Conservation (phyloP, 305 asterid genomes). For the Fraxinus velutina region DNA sequence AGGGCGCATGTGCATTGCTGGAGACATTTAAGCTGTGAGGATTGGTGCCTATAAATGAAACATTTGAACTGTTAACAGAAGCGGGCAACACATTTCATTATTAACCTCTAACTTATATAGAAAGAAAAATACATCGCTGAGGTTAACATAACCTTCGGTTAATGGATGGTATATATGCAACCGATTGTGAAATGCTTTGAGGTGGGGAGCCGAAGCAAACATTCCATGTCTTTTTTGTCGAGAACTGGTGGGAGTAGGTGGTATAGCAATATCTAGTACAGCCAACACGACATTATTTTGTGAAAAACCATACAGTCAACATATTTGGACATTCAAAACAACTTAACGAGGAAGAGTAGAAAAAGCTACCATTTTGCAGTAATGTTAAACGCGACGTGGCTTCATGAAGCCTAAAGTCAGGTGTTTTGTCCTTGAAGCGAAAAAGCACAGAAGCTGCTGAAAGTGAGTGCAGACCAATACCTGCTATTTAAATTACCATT, state of each 20-base stretch:
- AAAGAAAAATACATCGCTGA: background rate
- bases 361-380: slow-evolving; percentile 35
- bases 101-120: slow-evolving; percentile 6
- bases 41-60: slow-evolving; percentile 35
- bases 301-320: background rate
- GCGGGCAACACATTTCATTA: background rate
- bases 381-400: slow-evolving; percentile 20
- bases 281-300: background rate
- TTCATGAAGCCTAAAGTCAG: slow-evolving; percentile 21
- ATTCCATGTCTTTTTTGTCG: slow-evolving; percentile 12
- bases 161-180: slow-evolving; percentile 32
- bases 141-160: slow-evolving; percentile 29
- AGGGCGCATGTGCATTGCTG: slow-evolving; percentile 34
- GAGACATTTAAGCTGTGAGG: slow-evolving; percentile 24
- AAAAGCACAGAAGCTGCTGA: slow-evolving; percentile 43
- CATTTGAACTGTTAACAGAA: slow-evolving; percentile 2
- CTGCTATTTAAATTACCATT: slow-evolving; percentile 32
- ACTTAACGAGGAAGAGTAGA: background rate
- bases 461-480: slow-evolving; percentile 39
- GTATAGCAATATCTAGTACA: slow-evolving; percentile 18
- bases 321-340: background rate
- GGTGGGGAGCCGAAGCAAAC: slow-evolving; percentile 29
- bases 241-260: slow-evolving; percentile 14
- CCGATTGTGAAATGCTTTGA: slow-evolving; percentile 27
- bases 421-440: slow-evolving; percentile 28